Percentiles rank a stretch among this genome's conserved stretches.
These are phyloP conservation scores for Glycine soja DNA, from an alignment of 306 rosid genomes.

Conservation along the genomic window DNA sequence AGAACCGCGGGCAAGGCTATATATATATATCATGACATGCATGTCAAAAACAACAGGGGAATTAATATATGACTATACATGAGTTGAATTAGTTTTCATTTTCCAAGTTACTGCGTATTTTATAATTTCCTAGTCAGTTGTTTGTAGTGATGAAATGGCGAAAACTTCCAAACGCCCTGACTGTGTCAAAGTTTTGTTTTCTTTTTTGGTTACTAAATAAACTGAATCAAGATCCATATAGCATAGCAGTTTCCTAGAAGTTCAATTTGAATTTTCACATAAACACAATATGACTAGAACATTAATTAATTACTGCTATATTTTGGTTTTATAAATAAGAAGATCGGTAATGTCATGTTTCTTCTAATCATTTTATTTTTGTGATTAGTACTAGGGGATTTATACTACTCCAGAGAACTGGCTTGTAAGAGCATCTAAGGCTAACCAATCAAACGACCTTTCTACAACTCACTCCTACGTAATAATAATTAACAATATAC, in stretches of 20 bases:
- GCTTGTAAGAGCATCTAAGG: neutral
- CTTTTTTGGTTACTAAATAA: neutral
- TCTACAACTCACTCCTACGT: neutral
- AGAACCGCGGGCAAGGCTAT: neutral
- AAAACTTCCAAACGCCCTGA: conserved; percentile 11
- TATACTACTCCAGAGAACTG: neutral
- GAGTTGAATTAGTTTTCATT: neutral
- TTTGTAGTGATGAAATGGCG: neutral
- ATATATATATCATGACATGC: neutral
- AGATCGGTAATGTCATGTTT: neutral
- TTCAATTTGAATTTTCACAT: conserved; percentile 17
- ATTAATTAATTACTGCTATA: neutral
- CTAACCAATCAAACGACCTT: neutral
- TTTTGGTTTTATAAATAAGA: neutral
- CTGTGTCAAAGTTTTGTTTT: neutral
- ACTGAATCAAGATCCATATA: neutral
- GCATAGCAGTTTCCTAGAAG: conserved; percentile 27
- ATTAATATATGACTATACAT: too few relatives aligned
- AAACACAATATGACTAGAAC: neutral
- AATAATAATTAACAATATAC: neutral
- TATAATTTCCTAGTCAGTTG: neutral
- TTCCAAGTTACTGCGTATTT: neutral
- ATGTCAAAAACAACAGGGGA: neutral
- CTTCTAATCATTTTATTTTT: neutral
- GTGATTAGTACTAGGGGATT: too few relatives aligned